Conservation (phyloP, 441 rosid species). For the Omphalea diandra region DNA sequence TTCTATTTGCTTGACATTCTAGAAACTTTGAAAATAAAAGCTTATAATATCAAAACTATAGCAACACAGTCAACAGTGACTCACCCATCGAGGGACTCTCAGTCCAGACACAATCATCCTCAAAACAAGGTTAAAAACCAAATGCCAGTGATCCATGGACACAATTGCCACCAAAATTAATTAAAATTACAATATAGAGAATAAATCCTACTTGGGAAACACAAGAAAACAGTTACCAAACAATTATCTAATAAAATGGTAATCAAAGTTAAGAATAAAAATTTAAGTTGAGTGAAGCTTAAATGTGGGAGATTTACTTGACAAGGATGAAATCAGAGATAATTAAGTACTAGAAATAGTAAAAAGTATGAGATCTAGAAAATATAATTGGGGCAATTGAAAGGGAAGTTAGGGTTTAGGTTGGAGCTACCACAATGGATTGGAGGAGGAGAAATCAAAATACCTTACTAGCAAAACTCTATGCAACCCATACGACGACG, state of each 20-base stretch:
- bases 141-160: conserved; percentile 4
- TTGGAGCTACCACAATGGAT: neutral
- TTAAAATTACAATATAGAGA: neutral
- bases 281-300: neutral
- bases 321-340: neutral
- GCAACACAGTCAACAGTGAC: neutral
- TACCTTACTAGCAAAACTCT: too few relatives aligned
- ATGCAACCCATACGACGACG: too few relatives aligned
- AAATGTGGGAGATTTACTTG: neutral
- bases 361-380: neutral
- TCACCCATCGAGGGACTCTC: conserved; percentile 45
- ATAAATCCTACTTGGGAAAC: too few relatives aligned
- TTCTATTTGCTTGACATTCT: neutral
- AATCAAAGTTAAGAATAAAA: too few relatives aligned
- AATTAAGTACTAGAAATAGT: neutral
- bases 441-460: too few relatives aligned
- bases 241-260: too few relatives aligned
- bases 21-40: neutral
- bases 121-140: conserved; percentile 12
- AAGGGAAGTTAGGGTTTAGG: too few relatives aligned
- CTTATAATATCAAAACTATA: neutral
- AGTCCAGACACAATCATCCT: conserved; percentile 68
- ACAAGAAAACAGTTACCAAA: too few relatives aligned
- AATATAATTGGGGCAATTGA: neutral
- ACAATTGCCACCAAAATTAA: neutral